Evolutionary conservation across 139 green algal species (phyloP).

Genomic region (Picochlorum sp.): DNA sequence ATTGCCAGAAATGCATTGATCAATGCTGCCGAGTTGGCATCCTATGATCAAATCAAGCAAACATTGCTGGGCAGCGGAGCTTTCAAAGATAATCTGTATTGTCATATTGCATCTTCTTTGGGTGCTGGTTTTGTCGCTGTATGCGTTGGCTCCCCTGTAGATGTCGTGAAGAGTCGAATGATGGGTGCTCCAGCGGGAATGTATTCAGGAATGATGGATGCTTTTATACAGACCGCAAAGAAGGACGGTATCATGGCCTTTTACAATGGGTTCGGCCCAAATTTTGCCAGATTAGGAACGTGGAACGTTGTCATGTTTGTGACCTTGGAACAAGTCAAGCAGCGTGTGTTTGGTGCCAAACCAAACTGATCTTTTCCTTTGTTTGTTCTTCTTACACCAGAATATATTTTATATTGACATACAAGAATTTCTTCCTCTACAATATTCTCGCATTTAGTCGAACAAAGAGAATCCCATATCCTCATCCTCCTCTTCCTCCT

Average conservation of each 20-base stretch:
- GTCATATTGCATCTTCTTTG: slow-evolving; percentile 68
- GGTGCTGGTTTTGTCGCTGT: slow-evolving; percentile 93
- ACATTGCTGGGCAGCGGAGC: slow-evolving; percentile 40
- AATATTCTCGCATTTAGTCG: slow-evolving; percentile 42
- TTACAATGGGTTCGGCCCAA: slow-evolving; percentile 95
- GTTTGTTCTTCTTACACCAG: too few relatives aligned
- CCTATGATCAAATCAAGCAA: slow-evolving; percentile 91
- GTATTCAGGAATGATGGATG: slow-evolving; percentile 76
- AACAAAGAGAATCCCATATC: slow-evolving; percentile 88
- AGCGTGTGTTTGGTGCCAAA: slow-evolving; percentile 3
- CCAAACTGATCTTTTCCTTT: too few relatives aligned
- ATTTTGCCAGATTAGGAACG: slow-evolving; percentile 47
- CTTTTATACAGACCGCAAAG: slow-evolving; percentile 83
- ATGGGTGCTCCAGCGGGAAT: slow-evolving; percentile 58
- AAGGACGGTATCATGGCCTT: slow-evolving; percentile 84
- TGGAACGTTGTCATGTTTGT: slow-evolving; percentile 98
- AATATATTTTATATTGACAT: too few relatives aligned
- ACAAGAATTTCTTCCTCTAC: neutral
- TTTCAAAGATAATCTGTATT: slow-evolving; percentile 66
- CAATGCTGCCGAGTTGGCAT: slow-evolving; percentile 94
- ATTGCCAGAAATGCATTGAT: slow-evolving; percentile 94
- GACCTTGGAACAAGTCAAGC: slow-evolving; percentile 81
- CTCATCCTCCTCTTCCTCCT: slow-evolving; percentile 75
- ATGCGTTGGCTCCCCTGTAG: slow-evolving; percentile 88
- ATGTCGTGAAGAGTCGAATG: slow-evolving; percentile 94